A percentile compares a stretch with the other conserved stretches of the same genome.
Evolutionary conservation across 2,329 filamentous ascomycete species (phyloP).

Genomic region (Epichloe sylvatica): DNA sequence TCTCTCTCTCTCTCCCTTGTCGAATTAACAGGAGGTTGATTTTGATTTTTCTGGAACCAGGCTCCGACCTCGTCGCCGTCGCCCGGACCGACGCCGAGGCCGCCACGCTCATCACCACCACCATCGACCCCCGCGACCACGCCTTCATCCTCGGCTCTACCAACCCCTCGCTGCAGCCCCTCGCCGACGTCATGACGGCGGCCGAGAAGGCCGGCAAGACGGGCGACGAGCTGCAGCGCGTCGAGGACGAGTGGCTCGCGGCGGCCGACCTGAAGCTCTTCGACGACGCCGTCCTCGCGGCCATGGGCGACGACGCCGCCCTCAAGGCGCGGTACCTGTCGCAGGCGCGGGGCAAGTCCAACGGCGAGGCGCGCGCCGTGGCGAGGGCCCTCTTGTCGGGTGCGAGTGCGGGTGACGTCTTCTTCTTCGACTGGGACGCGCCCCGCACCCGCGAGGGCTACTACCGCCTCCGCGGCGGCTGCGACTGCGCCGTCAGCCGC

Average conservation of each 20-base stretch:
- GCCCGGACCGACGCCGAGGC: constrained; percentile 96
- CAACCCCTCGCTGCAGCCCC: constrained; percentile 68
- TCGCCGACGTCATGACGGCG: constrained; percentile 80
- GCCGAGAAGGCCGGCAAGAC: constrained; percentile 72
- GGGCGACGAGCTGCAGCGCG: constrained; percentile 69
- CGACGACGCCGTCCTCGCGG: constrained; percentile 74
- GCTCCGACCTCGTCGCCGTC: constrained; percentile 74
- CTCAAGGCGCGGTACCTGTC: constrained; percentile 53
- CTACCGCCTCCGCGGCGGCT: constrained; percentile 86
- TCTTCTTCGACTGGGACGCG: constrained; percentile 93
- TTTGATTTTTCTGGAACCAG: constrained; percentile 21
- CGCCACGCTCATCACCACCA: constrained; percentile 90
- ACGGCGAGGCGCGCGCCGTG: constrained; percentile 65
- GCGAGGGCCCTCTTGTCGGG: constrained; percentile 45
- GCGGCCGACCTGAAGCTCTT: constrained; percentile 77
- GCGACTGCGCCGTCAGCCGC: constrained; percentile 79
- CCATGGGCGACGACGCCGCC: constrained; percentile 52
- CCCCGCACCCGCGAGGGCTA: constrained; percentile 86
- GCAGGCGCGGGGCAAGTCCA: constrained; percentile 68
- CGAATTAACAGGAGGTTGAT: neutral
- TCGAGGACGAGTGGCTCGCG: constrained; percentile 78
- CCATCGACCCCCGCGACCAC: constrained; percentile 91
- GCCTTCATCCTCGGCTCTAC: constrained; percentile 82
- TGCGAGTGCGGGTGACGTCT: too few relatives aligned
- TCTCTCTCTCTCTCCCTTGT: neutral